phyloP scores from a whole-genome alignment of 1,284 basidiomycete species.

The Marasmius oreades region DNA sequence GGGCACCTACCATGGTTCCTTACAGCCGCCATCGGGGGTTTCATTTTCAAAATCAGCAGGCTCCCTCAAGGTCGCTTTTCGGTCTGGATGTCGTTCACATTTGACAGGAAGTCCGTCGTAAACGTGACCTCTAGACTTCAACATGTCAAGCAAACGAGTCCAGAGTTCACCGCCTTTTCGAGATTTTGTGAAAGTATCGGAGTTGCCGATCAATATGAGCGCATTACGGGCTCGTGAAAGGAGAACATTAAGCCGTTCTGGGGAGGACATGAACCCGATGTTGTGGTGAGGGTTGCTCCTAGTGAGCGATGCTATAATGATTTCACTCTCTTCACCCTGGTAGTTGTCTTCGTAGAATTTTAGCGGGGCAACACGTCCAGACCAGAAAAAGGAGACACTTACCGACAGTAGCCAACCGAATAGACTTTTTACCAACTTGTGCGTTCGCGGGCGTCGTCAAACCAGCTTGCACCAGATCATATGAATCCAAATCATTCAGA shows the following conservation, averaged over 20 bases:
- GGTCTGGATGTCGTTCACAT: conserved; percentile 51
- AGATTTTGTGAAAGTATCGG: conserved; percentile 50
- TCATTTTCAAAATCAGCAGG: conserved; percentile 47
- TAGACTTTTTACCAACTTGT: conserved; percentile 34
- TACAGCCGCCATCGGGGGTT: conserved; percentile 62
- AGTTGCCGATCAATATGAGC: conserved; percentile 61
- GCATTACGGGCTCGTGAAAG: conserved; percentile 61
- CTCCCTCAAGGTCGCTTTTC: conserved; percentile 30
- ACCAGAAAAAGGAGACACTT: conserved; percentile 11
- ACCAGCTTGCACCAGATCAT: conserved; percentile 54
- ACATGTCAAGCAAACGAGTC: conserved; percentile 41
- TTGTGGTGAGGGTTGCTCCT: conserved; percentile 50
- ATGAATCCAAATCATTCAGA: conserved; percentile 58
- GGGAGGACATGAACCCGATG: conserved; percentile 66
- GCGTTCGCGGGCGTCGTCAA: conserved; percentile 36
- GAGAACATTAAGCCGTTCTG: conserved; percentile 65
- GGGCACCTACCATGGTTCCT: conserved; percentile 45
- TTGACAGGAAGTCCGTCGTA: conserved; percentile 55
- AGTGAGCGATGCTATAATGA: conserved; percentile 58
- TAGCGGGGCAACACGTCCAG: conserved; percentile 5
- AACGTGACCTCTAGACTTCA: conserved; percentile 40
- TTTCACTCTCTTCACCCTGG: conserved; percentile 67
- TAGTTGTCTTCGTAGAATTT: conserved; percentile 46
- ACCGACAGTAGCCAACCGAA: conserved; percentile 65
- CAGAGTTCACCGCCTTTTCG: conserved; percentile 51